phyloP scores from a whole-genome alignment of 192 early-diverging fungal genomes.

The Entophlyctis helioformis region DNA sequence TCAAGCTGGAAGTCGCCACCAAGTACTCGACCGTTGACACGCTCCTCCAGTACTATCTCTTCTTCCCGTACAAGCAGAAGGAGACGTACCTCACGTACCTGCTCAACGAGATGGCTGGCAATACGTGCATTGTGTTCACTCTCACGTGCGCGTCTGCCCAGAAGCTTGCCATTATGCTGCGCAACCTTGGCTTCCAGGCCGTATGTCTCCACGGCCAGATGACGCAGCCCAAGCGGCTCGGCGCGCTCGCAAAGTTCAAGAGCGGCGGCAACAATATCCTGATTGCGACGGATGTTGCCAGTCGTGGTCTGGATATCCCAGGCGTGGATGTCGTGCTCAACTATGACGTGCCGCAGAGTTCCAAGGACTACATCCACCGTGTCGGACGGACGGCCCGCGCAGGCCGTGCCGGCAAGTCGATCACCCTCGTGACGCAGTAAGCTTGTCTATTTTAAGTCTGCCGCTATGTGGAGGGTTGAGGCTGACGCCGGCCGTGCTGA shows the following conservation, averaged over 20 bases:
- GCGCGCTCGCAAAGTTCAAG: conserved; percentile 91
- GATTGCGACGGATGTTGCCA: conserved; percentile 92
- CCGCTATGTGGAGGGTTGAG: too few relatives aligned
- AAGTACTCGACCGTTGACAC: conserved; percentile 94
- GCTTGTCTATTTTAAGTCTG: too few relatives aligned
- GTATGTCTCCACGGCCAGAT: conserved; percentile 91
- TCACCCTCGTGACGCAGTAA: conserved; percentile 73
- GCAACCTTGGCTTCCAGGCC: conserved; percentile 89
- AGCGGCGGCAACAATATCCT: conserved; percentile 74
- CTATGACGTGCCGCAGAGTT: conserved; percentile 86
- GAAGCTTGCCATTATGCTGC: conserved; percentile 72
- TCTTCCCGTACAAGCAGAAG: conserved; percentile 94
- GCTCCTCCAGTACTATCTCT: conserved; percentile 88
- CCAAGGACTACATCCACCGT: conserved; percentile 94
- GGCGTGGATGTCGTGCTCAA: conserved; percentile 90
- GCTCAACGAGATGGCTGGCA: conserved; percentile 83
- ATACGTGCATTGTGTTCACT: conserved; percentile 84
- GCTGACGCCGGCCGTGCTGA: conserved; percentile 12
- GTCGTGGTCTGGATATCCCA: conserved; percentile 88
- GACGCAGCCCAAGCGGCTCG: conserved; percentile 83
- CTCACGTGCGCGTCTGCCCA: conserved; percentile 80
- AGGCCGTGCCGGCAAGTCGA: conserved; percentile 70
- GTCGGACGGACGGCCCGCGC: conserved; percentile 96
- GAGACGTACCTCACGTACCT: conserved; percentile 89
- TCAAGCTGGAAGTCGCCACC: conserved; percentile 89